Base-by-base conservation (phyloP, 163 green algal species). In the Scenedesmus sp. region DNA sequence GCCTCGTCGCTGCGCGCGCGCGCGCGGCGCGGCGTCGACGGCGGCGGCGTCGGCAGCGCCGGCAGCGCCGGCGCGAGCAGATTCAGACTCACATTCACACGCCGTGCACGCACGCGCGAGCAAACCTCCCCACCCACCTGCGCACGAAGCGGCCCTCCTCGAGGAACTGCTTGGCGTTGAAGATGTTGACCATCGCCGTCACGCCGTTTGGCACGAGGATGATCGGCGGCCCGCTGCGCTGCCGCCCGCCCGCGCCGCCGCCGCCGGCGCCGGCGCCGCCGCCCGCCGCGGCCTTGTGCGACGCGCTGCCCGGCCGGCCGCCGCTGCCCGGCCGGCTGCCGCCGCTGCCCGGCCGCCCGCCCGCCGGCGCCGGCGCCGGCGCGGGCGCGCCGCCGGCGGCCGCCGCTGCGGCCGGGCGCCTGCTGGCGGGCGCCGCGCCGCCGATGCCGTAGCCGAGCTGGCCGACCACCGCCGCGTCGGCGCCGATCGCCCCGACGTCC, bases 141-240 rank as follows among this genome's bases (percentile, higher is more conserved):
- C 63, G 63, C 53, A 89, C 80, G 67, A 93, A 97, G 24, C 70
- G 60, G 1, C 92, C 91, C 44, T 93, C 73, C 78, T 97, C 90
- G 60, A 98, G 77, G 29, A 98, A 95, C 15, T 80, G 31, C 72
- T 84, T 81, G 22, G 87, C 87, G 62, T 98, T 98, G 89, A 87
- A 94, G 87, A 97, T 97, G 82, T 95, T 98, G 63, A 98, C 80
- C 66, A 95, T 81, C 1, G 92, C 87, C 15, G 88, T 92, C 48
- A 92, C 72, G 39, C 86, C 94, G 6, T 88, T 85, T 0, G 94
- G 94, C 42, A 98, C 94, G 36, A 98, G 86, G 58, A 98, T 96
- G 73, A 98, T 95, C 9, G 94, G 93, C 11, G 83, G 67, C 31
- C 36, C 47, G 29, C 20, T 24, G 22, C 22, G 29, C 24, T 33